Percentiles rank a stretch among this genome's conserved stretches.
These are phyloP conservation scores for Typha latifolia DNA, from an alignment of 176 grass and related monocot species.

Conservation along the genomic window DNA sequence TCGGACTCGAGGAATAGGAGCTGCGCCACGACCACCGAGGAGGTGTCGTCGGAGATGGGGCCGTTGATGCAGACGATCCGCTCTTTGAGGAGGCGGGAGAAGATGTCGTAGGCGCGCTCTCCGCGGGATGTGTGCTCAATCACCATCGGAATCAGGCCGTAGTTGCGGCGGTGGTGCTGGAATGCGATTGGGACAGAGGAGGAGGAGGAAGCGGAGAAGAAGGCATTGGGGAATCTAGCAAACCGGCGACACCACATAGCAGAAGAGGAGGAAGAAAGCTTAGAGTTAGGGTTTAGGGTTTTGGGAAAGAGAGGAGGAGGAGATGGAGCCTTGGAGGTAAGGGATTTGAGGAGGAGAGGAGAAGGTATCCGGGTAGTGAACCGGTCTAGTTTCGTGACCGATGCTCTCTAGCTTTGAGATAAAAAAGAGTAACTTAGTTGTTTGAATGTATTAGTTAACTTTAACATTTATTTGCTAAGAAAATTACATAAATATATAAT, in stretches of 20 bases:
- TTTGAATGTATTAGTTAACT: too few relatives aligned
- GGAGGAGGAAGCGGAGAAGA: conserved; percentile 15
- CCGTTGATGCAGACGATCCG: conserved; percentile 81
- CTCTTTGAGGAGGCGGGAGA: conserved; percentile 89
- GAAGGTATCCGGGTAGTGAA: conserved; percentile 25
- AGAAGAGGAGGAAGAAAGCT: not conserved
- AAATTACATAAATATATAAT: too few relatives aligned
- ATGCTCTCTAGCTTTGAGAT: too few relatives aligned
- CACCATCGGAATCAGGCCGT: conserved; percentile 71
- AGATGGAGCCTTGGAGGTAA: conserved; percentile 18
- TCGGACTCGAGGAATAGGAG: conserved; percentile 95
- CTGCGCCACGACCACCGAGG: conserved; percentile 77
- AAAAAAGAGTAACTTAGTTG: too few relatives aligned
- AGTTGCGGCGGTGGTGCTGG: conserved; percentile 13
- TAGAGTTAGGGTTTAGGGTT: conserved; percentile 19
- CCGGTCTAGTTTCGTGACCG: too few relatives aligned
- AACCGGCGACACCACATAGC: conserved; percentile 21
- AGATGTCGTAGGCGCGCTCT: conserved; percentile 74
- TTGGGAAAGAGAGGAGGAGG: conserved; percentile 9
- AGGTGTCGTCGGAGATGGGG: conserved; percentile 60
- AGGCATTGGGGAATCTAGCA: conserved; percentile 2
- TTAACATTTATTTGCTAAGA: too few relatives aligned
- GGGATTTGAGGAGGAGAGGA: conserved; percentile 20
- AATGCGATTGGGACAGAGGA: conserved; percentile 12
- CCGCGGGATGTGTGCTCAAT: conserved; percentile 89